phyloP scores from a whole-genome alignment of 2,329 filamentous ascomycete species.

The Colletotrichum gigasporum region DNA sequence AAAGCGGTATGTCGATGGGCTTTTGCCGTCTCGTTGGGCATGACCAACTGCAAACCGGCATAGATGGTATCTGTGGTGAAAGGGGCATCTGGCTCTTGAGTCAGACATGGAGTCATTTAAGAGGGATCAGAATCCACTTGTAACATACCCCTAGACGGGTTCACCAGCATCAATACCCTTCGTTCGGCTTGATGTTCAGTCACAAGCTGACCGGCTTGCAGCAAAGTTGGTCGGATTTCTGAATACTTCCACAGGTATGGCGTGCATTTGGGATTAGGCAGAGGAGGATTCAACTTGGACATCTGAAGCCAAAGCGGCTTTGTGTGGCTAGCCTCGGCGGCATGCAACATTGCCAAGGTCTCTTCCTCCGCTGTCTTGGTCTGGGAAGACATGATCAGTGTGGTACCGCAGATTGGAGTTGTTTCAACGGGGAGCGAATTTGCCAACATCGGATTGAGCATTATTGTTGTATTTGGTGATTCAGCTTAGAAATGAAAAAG shows the following conservation, averaged over 20 bases:
- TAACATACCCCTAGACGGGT: conserved; percentile 40
- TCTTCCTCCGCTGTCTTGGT: not conserved
- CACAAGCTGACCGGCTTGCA: conserved; percentile 43
- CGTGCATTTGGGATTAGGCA: conserved; percentile 50
- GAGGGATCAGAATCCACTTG: conserved; percentile 37
- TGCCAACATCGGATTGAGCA: too few species aligned
- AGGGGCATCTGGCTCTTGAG: conserved; percentile 49
- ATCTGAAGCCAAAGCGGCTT: conserved; percentile 56
- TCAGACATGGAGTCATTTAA: not conserved
- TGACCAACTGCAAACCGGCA: conserved; percentile 62
- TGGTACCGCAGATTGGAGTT: not conserved
- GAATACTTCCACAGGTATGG: conserved; percentile 47
- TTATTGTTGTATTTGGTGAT: too few species aligned
- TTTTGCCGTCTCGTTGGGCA: conserved; percentile 60
- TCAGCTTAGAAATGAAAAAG: too few species aligned
- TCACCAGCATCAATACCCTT: conserved; percentile 48
- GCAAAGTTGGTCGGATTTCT: conserved; percentile 42
- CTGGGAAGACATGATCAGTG: conserved; percentile 1
- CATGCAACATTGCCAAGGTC: conserved; percentile 11
- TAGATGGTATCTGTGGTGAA: conserved; percentile 66
- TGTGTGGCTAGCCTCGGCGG: conserved; percentile 30
- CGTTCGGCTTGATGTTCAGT: conserved; percentile 46
- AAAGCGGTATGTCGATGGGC: conserved; percentile 64
- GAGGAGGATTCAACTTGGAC: conserved; percentile 51
- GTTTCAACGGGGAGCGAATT: too few species aligned